Base-by-base conservation (phyloP, 2,329 filamentous ascomycete species). In the Colletotrichum godetiae region DNA sequence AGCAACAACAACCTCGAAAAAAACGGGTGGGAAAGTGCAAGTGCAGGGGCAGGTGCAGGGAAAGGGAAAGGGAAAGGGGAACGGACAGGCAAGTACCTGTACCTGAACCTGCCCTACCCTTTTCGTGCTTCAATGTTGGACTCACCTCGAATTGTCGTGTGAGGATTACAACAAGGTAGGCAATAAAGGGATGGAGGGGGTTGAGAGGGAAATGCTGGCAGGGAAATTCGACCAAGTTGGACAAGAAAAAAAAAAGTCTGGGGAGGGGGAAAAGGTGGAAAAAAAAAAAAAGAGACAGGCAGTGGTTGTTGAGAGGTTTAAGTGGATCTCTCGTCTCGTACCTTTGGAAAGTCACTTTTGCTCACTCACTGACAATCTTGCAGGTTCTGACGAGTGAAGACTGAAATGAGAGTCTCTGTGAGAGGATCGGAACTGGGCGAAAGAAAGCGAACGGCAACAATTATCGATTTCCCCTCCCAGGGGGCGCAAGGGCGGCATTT, bases 301-400 rank as follows among this genome's bases (percentile, higher is more conserved):
- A 75, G 61, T 73, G 62, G 73, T 75, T 75, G 73, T 75, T 75
- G 73, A 74, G 70, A 72, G 73, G 73, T 75, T 75, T 75, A 71
- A 75, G 73, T 75, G 73, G 73, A 75, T 72, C 73, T 42, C 37
- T 42, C 37, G 15, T 42, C 37, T 73, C 61, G 42, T 59, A 52
- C 63, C 57, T 63, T 59, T 61, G 19, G 31, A 65, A 60, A 70
- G 46, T 73, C 60, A 49, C 66, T 70, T 55, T 12, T 42, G 63
- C 59, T 61, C 66, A 64, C 52, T 64, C 70, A 61, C 49, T 65
- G 37, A 42, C 37, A 8, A 42, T 42, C 52, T 56, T 65, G 42
- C 42, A 49, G 42, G 19, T 19, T 69, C 61, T 37, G 13, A 31
- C 49, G 42, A 37, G 42, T 29, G 60, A 63, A 24, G 60, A 53